Base-by-base conservation (phyloP, 352 stramenopile species). In the Globisporangium mamillatum region DNA sequence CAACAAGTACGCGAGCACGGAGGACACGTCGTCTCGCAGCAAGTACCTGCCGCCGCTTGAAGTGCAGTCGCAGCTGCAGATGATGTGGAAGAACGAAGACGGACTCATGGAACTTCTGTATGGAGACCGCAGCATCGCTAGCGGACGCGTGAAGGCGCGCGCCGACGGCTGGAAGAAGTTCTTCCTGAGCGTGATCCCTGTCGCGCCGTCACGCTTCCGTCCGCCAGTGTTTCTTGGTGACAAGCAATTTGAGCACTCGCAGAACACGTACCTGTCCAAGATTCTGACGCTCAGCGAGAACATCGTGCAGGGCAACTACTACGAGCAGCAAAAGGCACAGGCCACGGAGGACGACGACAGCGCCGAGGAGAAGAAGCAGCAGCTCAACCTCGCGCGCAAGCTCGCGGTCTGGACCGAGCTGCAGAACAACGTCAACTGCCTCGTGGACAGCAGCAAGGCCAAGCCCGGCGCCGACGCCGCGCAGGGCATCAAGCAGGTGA, bases 171-270 rank as follows among this genome's bases (percentile, higher is more conserved):
- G 91, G 76, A 82, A 84, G 46, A 93, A 98, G 54, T 99, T 99
- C 67, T 99, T 99, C 69, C 66, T 99, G 27, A 96, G 97, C 48
- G 90, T 94, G n/a, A 88, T 99, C 58, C 86, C 94, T 0, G 97
- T 99, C 63, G 93, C 98, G 48, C 98, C 98, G 3, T 98, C 94
- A 36, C 90, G 98, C 34, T 99, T 99, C 78, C 93, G 98, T n/a
- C 98, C 98, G 22, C 96, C 98, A 0, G 97, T 99, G 66, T 91
- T 98, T 50, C 87, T 99, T 74, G 96, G 85, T 24, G 97, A 97
- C 72, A 94, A 98, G 78, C 88, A 94, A 63, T 98, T 98, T 56
- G 98, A 99, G 78, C 98, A 99, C 74, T 89, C 97, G 10, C 97
- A 99, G 75, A 99, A 99, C 75, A 76, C 91, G 61, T 97, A 98